Base-by-base conservation (phyloP, 345 rosid genomes). In the Nephelium lappaceum region DNA sequence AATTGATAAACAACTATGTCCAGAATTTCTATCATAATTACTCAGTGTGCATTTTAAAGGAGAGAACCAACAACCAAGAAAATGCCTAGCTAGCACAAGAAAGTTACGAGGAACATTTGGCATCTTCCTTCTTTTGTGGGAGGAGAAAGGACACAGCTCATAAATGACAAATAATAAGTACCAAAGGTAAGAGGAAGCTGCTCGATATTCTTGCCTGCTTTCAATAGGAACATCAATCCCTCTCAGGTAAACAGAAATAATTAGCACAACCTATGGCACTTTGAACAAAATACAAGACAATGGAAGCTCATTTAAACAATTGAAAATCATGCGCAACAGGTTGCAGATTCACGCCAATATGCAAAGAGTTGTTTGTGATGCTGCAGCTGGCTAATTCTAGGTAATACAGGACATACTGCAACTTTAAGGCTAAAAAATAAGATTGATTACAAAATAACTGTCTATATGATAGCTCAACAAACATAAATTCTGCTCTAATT, bases 21-120 rank as follows among this genome's bases (percentile, higher is more conserved):
- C 31, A 24, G 51, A 76, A 72, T 14, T 51, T 18, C 38, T 72
- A 72, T 47, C 23, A 39, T 4, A 12, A 79, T 45, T 6, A 74
- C 24, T 60, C 69, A 25, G 18, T 8, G 38, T 55, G 31, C 43
- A 73, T 53, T 45, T 43, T 60, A 60, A 61, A 67, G 38, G 66
- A 78, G 77, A 55, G 57, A 61, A n/a, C 39, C 60, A 78, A 42
- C 62, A 72, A 58, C 10, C 39, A 45, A 19, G 49, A 61, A 45
- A 45, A 45, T 58, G 21, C 60, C 77, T 67, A 76, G 53, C 42
- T 55, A 45, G 6, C 42, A 38, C 61, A 76, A 76, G 57, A 18
- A 69, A 66, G 47, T 41, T 53, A 67, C 11, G 57, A 71, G 83
- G 74, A 71, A 76, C 63, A 27, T 14, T 61, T 25, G 27, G 31